Conservation (phyloP, 2,329 filamentous ascomycete species). For the Fusarium sp. region DNA sequence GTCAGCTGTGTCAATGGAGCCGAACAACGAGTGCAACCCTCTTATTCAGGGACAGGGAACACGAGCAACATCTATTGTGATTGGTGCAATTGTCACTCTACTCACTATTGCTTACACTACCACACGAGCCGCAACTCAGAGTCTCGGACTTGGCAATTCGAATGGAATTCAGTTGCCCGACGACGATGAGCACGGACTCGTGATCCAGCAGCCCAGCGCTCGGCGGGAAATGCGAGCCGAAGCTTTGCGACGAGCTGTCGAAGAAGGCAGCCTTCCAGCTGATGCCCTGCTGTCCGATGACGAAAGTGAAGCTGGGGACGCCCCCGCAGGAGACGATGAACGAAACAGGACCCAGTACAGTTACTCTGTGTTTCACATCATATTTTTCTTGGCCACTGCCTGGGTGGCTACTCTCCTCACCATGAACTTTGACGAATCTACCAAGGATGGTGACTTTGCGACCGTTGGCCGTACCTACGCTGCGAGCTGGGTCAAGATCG, state of each 20-base stretch:
- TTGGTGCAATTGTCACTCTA: conserved; percentile 96
- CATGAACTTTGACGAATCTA: conserved; percentile 75
- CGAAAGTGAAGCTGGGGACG: conserved; percentile 70
- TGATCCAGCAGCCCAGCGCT: conserved; percentile 82
- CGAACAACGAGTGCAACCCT: conserved; percentile 95
- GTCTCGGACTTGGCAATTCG: conserved; percentile 71
- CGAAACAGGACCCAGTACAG: conserved; percentile 91
- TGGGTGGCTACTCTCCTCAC: conserved; percentile 92
- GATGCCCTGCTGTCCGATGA: conserved; percentile 83
- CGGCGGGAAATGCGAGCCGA: conserved; percentile 93
- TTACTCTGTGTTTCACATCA: conserved; percentile 95
- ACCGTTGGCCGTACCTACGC: conserved; percentile 95
- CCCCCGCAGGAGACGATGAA: conserved; percentile 84
- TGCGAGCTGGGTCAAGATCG: conserved; percentile 99
- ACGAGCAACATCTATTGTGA: conserved; percentile 86
- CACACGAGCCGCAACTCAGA: conserved; percentile 93
- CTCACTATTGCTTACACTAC: conserved; percentile 97
- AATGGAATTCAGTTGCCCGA: conserved; percentile 66
- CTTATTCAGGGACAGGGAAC: conserved; percentile 86
- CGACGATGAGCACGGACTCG: conserved; percentile 86
- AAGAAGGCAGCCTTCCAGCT: conserved; percentile 90
- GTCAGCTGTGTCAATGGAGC: conserved; percentile 98
- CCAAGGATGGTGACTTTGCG: conserved; percentile 78
- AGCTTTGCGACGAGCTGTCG: conserved; percentile 89
- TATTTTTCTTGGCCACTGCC: conserved; percentile 94